Percentiles rank a stretch among this genome's conserved stretches.
Conservation (phyloP, 23 red algal genomes). For the Agarophyton chilense region DNA sequence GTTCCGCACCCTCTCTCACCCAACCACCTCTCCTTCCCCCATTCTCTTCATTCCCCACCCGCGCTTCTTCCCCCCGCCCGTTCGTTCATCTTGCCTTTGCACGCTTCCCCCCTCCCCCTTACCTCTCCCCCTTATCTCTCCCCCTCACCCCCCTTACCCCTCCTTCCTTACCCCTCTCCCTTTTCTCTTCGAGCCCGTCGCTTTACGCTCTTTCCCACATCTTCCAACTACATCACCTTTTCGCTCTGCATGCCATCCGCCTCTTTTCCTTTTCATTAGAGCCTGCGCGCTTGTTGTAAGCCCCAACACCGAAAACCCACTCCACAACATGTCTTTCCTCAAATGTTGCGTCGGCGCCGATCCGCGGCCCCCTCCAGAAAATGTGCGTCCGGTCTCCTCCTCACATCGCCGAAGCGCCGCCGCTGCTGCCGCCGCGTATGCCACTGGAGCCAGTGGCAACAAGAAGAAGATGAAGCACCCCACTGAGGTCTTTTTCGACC, state of each 20-base stretch:
- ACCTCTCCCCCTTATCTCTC: neutral
- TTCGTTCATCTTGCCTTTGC: too few species aligned
- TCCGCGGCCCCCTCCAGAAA: conserved; percentile 52
- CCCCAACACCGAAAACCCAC: too few species aligned
- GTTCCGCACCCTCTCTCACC: neutral
- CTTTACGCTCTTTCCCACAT: neutral
- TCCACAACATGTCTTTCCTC: conserved; percentile 50
- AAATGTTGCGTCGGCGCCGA: conserved; percentile 68
- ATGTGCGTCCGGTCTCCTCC: conserved; percentile 40
- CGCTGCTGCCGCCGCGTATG: neutral
- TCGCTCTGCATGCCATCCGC: neutral
- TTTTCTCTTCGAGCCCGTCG: neutral
- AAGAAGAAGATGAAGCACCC: conserved; percentile 71
- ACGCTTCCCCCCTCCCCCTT: conserved; percentile 2
- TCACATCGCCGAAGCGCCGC: conserved; percentile 9
- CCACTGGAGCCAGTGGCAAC: neutral
- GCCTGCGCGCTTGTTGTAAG: too few species aligned
- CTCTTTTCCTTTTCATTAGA: neutral
- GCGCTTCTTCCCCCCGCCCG: too few species aligned
- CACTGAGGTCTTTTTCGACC: conserved; percentile 71
- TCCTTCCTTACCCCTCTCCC: neutral
- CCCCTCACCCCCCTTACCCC: neutral
- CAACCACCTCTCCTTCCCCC: neutral
- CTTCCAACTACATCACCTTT: neutral
- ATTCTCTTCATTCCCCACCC: too few species aligned